Evolutionary conservation across 1,139 yeast genomes (phyloP).

Genomic region (Geotrichum reessii): DNA sequence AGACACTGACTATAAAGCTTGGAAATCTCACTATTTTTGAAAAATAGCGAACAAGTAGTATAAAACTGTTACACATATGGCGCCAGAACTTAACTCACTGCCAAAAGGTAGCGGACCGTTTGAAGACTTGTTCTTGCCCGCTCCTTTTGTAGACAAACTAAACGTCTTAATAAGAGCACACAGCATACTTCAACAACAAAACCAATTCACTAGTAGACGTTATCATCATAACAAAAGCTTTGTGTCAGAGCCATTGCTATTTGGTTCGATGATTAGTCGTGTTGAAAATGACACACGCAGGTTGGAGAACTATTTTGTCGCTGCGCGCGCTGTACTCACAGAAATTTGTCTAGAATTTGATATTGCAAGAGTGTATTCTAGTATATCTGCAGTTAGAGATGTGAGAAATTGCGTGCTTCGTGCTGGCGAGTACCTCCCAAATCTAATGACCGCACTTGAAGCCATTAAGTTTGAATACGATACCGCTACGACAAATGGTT

Average conservation of each 20-base stretch:
- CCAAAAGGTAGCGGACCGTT: background rate
- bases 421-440: slow-evolving; percentile 46
- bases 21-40: background rate
- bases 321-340: slow-evolving; percentile 23
- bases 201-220: background rate
- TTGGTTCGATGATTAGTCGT: background rate
- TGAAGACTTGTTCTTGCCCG: background rate
- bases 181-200: background rate
- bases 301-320: slow-evolving; percentile 24
- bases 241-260: background rate
- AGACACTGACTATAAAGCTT: no score
- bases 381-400: slow-evolving; percentile 41
- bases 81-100: background rate
- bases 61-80: background rate
- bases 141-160: background rate
- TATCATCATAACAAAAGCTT: background rate
- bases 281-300: slow-evolving; percentile 16
- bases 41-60: background rate
- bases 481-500: slow-evolving; percentile 11
- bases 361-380: slow-evolving; percentile 49
- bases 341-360: slow-evolving; percentile 27
- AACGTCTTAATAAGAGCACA: background rate
- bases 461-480: slow-evolving; percentile 22
- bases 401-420: slow-evolving; percentile 42
- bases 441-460: slow-evolving; percentile 40